phyloP scores from a whole-genome alignment of 2,329 filamentous ascomycete genomes.

The Hymenoscyphus infarciens region DNA sequence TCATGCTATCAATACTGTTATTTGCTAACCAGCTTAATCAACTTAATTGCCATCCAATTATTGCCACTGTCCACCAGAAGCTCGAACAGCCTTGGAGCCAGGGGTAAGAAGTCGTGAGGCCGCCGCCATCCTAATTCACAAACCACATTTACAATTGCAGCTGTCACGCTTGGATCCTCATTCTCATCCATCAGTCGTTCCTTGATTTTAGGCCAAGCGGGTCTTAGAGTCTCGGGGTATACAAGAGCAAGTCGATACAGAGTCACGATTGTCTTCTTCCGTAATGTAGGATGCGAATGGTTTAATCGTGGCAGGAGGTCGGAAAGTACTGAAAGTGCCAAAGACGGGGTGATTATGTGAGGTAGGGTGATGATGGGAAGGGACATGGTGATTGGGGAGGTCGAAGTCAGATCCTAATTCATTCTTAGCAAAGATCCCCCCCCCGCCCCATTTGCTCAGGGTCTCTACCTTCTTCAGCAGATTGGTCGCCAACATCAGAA shows the following conservation, averaged over 20 bases:
- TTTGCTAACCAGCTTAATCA: constrained; percentile 81
- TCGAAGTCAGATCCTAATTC: constrained; percentile 65
- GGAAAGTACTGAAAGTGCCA: constrained; percentile 83
- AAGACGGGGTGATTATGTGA: constrained; percentile 87
- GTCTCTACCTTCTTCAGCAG: constrained; percentile 77
- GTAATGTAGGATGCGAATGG: constrained; percentile 79
- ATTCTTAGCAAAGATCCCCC: constrained; percentile 15
- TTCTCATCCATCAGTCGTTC: constrained; percentile 85
- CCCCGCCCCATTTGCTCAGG: no score
- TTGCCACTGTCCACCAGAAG: constrained; percentile 87
- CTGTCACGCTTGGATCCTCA: constrained; percentile 90
- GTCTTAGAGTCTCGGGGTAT: constrained; percentile 89
- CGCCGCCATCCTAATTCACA: constrained; percentile 94
- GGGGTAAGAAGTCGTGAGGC: constrained; percentile 86
- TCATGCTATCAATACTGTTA: background rate
- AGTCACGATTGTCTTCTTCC: constrained; percentile 95
- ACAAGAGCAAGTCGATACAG: constrained; percentile 90
- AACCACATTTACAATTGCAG: constrained; percentile 93
- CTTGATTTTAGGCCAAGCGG: constrained; percentile 97
- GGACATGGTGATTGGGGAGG: constrained; percentile 72
- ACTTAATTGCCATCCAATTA: constrained; percentile 99
- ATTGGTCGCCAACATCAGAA: constrained; percentile 96
- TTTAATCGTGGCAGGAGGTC: constrained; percentile 83
- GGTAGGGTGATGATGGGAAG: constrained; percentile 88
- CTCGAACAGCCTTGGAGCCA: constrained; percentile 89